These are phyloP conservation scores for Paramecium biaurelia DNA, from an alignment of 73 alveolate genomes.

Conservation along the genomic window DNA sequence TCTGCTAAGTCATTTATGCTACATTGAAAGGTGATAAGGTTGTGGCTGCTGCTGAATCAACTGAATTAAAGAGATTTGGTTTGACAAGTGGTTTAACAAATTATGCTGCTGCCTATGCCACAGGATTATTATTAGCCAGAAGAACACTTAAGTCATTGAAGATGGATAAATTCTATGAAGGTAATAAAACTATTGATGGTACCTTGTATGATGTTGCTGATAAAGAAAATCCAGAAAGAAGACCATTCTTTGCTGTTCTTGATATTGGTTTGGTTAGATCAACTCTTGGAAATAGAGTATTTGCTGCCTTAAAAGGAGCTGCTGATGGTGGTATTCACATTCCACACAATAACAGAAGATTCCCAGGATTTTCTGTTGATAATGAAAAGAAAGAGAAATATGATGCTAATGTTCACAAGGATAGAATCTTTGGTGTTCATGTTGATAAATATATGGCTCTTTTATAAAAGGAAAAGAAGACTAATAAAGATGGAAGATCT, in stretches of 20 bases:
- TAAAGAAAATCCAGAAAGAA: constrained; percentile 73
- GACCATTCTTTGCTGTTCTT: constrained; percentile 98
- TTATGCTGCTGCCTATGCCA: constrained; percentile 99
- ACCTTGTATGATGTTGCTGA: constrained; percentile 90
- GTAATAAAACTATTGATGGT: constrained; percentile 88
- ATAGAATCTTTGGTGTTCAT: constrained; percentile 98
- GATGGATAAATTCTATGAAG: constrained; percentile 92
- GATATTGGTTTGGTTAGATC: constrained; percentile 99
- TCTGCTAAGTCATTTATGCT: constrained; percentile 95
- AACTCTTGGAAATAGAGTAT: constrained; percentile 99
- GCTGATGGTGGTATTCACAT: constrained; percentile 99
- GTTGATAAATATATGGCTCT: constrained; percentile 94
- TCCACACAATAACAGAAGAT: constrained; percentile 98
- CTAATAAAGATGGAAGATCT: constrained; percentile 64
- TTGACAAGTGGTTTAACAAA: constrained; percentile 97
- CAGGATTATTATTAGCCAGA: constrained; percentile 99
- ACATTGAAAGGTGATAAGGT: constrained; percentile 97
- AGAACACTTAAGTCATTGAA: constrained; percentile 93
- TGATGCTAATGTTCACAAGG: constrained; percentile 96
- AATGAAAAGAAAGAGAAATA: constrained; percentile 86
- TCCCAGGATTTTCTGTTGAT: constrained; percentile 97
- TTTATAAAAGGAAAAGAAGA: constrained; percentile 76
- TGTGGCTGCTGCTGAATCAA: constrained; percentile 95
- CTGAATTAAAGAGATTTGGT: constrained; percentile 96
- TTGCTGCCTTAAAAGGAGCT: constrained; percentile 99